These are phyloP conservation scores for Bipolaris sorokiniana DNA, from an alignment of 2,329 filamentous ascomycete species.

Conservation along the genomic window DNA sequence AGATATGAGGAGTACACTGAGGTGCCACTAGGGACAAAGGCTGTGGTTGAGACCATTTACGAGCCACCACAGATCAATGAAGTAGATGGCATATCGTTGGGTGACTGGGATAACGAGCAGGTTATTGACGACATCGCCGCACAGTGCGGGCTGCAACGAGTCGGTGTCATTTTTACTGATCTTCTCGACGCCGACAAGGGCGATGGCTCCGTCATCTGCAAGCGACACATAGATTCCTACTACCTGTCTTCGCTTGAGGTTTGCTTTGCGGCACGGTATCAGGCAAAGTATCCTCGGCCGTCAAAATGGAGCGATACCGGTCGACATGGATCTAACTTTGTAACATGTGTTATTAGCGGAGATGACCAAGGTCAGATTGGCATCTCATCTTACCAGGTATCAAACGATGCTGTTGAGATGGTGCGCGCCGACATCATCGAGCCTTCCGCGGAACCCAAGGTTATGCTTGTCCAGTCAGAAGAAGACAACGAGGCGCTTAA, in stretches of 20 bases:
- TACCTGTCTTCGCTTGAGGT: constrained; percentile 93
- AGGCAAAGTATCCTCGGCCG: constrained; percentile 85
- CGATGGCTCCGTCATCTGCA: constrained; percentile 89
- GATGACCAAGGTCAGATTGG: constrained; percentile 87
- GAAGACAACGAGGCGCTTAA: constrained; percentile 77
- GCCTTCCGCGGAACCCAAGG: constrained; percentile 86
- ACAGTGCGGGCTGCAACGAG: constrained; percentile 82
- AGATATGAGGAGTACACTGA: constrained; percentile 89
- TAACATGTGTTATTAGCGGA: constrained; percentile 94
- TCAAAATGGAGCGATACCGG: constrained; percentile 98
- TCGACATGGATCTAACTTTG: constrained; percentile 92
- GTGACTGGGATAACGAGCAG: constrained; percentile 83
- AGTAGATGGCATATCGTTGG: constrained; percentile 82
- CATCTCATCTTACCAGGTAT: constrained; percentile 91
- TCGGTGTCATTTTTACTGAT: constrained; percentile 96
- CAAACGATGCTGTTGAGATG: constrained; percentile 96
- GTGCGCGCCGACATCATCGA: constrained; percentile 93
- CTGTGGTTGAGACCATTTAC: constrained; percentile 95
- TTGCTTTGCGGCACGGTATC: constrained; percentile 83
- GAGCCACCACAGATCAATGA: constrained; percentile 93
- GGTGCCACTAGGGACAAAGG: constrained; percentile 92
- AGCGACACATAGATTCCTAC: constrained; percentile 93
- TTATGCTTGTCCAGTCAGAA: constrained; percentile 94
- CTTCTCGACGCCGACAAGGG: constrained; percentile 79
- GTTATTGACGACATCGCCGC: constrained; percentile 81